phyloP scores from a whole-genome alignment of 441 rosid species.

The Metrosideros polymorpha region DNA sequence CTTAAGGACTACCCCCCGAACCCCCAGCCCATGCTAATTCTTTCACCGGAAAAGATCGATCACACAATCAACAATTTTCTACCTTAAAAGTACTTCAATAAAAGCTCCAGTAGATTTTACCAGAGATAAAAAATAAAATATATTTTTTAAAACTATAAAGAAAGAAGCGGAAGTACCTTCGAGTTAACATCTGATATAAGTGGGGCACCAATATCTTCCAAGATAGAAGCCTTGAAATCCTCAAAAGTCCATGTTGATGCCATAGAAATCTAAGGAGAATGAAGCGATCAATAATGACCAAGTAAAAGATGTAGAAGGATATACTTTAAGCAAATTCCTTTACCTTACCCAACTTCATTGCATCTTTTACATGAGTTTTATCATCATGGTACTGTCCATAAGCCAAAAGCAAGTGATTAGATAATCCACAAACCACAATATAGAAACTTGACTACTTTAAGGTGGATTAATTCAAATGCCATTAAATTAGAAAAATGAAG shows the following conservation, averaged over 20 bases:
- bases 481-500: not conserved
- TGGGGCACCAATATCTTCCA: constrained; percentile 39
- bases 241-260: constrained; percentile 60
- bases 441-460: not conserved
- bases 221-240: constrained; percentile 64
- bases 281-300: not conserved
- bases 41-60: not conserved
- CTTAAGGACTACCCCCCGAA: not conserved
- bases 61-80: not conserved
- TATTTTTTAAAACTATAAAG: not conserved
- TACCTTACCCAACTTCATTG: constrained; percentile 74
- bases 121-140: not conserved
- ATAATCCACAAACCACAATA: not conserved
- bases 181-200: constrained; percentile 62
- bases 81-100: not conserved
- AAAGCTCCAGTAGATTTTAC: not conserved
- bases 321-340: constrained; percentile 6
- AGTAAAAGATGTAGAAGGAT: not conserved
- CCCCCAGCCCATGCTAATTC: not conserved
- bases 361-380: constrained; percentile 65
- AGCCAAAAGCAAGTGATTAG: not conserved
- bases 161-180: constrained; percentile 34
- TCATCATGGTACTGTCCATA: constrained; percentile 69
- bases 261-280: constrained; percentile 40
- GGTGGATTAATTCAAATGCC: not conserved